phyloP scores from a whole-genome alignment of 2,329 filamentous ascomycete genomes.

The Penicillium decumbens region DNA sequence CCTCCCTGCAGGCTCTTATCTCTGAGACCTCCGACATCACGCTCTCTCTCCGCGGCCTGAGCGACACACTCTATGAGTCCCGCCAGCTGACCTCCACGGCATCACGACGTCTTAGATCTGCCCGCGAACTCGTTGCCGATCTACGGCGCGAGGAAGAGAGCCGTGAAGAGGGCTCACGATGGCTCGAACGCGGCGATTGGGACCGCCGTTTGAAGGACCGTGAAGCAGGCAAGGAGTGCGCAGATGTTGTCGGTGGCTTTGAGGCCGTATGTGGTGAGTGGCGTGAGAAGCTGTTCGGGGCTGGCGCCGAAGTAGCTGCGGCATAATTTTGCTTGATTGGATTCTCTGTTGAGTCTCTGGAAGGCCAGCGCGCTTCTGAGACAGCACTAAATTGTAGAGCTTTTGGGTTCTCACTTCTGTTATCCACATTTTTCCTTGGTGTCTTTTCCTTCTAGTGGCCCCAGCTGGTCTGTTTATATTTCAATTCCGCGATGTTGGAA shows the following conservation, averaged over 20 bases:
- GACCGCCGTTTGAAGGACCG: slow-evolving; percentile 67
- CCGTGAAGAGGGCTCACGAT: slow-evolving; percentile 74
- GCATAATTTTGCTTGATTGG: slow-evolving; percentile 18
- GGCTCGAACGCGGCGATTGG: slow-evolving; percentile 80
- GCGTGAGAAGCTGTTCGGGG: slow-evolving; percentile 67
- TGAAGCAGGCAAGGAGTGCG: slow-evolving; percentile 78
- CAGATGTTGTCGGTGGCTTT: slow-evolving; percentile 85
- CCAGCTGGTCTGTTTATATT: slow-evolving; percentile 13
- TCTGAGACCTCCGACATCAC: slow-evolving; percentile 68
- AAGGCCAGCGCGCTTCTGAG: neutral
- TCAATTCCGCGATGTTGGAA: slow-evolving; percentile 3
- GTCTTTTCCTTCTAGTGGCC: slow-evolving; percentile 1
- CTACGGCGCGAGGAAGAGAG: slow-evolving; percentile 77
- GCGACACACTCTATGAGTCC: slow-evolving; percentile 90
- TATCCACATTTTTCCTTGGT: slow-evolving; percentile 12
- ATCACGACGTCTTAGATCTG: slow-evolving; percentile 70
- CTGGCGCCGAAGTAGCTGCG: slow-evolving; percentile 31
- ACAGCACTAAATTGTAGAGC: slow-evolving; percentile 9
- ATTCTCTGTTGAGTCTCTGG: neutral
- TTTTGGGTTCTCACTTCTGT: slow-evolving; percentile 12
- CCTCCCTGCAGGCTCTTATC: slow-evolving; percentile 65
- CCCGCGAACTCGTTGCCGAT: slow-evolving; percentile 79
- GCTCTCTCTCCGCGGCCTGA: slow-evolving; percentile 76
- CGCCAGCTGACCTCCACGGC: slow-evolving; percentile 81
- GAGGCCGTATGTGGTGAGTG: slow-evolving; percentile 84